A percentile compares a stretch with the other conserved stretches of the same genome.
Conservation (phyloP, 2,329 filamentous ascomycete genomes). For the Monosporascus sp. region DNA sequence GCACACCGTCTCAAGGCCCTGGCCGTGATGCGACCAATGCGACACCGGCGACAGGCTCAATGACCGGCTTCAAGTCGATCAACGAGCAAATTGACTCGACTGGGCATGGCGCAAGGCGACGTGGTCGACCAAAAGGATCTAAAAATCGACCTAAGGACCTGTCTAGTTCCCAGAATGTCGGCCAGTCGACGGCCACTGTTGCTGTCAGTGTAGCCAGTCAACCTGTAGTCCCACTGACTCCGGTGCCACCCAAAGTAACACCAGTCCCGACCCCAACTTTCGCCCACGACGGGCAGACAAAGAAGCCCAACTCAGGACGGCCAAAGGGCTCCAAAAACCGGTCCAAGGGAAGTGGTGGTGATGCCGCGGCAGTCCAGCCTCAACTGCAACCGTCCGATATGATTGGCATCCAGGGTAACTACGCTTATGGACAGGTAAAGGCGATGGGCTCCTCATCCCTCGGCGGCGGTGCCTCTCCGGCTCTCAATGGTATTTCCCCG, state of each 20-base stretch:
- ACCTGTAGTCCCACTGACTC: conserved; percentile 5
- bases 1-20: conserved; percentile 15
- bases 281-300: conserved; percentile 22
- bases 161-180: conserved; percentile 19
- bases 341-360: conserved; percentile 11
- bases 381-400: conserved; percentile 10
- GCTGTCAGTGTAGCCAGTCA: conserved; percentile 5
- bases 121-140: conserved; percentile 48
- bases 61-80: conserved; percentile 26
- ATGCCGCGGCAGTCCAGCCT: conserved; percentile 9
- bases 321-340: conserved; percentile 36
- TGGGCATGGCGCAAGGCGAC: conserved; percentile 29
- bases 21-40: conserved; percentile 12
- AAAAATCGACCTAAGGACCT: conserved; percentile 41
- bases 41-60: conserved; percentile 20
- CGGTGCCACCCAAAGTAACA: conserved; percentile 25
- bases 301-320: conserved; percentile 27
- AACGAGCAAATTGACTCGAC: conserved; percentile 19
- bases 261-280: conserved; percentile 23
- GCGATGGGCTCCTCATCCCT: conserved; percentile 7
- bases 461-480: conserved; percentile 8
- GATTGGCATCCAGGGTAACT: conserved; percentile 4
- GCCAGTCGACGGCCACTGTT: conserved; percentile 9
- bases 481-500: conserved; percentile 9
- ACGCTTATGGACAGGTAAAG: conserved; percentile 8